Percentiles rank a stretch among this genome's conserved stretches.
phyloP scores from a whole-genome alignment of 2,329 filamentous ascomycete species.

The Paramyrothecium sp. region DNA sequence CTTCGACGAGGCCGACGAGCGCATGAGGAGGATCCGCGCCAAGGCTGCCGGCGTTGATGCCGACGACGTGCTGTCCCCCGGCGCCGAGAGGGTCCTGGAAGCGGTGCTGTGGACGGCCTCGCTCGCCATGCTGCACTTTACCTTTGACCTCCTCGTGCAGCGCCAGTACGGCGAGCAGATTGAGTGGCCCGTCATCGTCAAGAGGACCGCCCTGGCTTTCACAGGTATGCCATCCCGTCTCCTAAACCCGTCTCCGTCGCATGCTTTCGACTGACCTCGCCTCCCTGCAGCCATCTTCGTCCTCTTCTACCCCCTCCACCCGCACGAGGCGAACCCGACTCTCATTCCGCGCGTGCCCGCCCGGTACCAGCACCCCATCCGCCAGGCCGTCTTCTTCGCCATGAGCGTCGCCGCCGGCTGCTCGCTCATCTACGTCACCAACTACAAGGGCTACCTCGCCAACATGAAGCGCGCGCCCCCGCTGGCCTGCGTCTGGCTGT shows the following conservation, averaged over 20 bases:
- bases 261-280: conserved; percentile 2
- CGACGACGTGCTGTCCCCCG: conserved; percentile 38
- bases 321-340: conserved; percentile 45
- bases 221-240: conserved; percentile 41
- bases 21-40: conserved; percentile 14
- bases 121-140: conserved; percentile 72
- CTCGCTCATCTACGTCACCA: conserved; percentile 80
- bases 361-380: conserved; percentile 44
- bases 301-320: conserved; percentile 57
- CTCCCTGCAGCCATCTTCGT: conserved; percentile 46
- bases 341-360: conserved; percentile 50
- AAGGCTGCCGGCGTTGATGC: conserved; percentile 20
- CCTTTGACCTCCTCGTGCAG: conserved; percentile 75
- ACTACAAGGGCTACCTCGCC: conserved; percentile 76
- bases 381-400: conserved; percentile 62
- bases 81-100: conserved; percentile 53
- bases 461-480: conserved; percentile 93
- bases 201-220: conserved; percentile 52
- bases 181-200: conserved; percentile 53
- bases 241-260: not conserved
- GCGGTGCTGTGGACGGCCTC: conserved; percentile 58
- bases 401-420: conserved; percentile 64
- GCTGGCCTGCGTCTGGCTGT: conserved; percentile 87
- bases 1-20: conserved; percentile 45
- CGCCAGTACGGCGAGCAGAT: conserved; percentile 73